phyloP scores from a whole-genome alignment of 2,329 filamentous ascomycete species.

The Byssochlamys sp. region DNA sequence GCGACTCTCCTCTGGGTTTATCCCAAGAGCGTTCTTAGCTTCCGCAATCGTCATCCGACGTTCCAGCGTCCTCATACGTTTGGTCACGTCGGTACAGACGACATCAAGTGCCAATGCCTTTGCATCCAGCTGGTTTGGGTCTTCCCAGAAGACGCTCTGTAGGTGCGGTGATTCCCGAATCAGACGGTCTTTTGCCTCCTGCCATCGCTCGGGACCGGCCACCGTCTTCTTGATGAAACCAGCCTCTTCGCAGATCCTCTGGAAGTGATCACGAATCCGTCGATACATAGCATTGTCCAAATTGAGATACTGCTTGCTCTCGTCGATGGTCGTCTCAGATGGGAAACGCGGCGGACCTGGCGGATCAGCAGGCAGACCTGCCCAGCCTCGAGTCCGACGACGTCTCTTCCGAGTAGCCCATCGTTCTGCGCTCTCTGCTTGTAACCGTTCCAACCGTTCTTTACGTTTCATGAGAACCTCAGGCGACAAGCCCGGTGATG shows the following conservation, averaged over 20 bases:
- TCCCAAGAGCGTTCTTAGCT: slow-evolving; percentile 60
- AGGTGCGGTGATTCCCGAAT: slow-evolving; percentile 57
- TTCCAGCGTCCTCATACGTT: slow-evolving; percentile 59
- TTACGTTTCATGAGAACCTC: slow-evolving; percentile 45
- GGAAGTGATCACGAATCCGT: slow-evolving; percentile 56
- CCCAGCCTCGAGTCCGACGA: slow-evolving; percentile 59
- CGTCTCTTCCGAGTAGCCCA: slow-evolving; percentile 58
- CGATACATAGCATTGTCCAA: slow-evolving; percentile 57
- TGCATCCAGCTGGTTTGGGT: slow-evolving; percentile 49
- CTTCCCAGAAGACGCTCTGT: slow-evolving; percentile 50
- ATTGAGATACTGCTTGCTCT: slow-evolving; percentile 60
- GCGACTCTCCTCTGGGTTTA: slow-evolving; percentile 60
- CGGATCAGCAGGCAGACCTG: slow-evolving; percentile 57
- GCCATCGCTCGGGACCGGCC: slow-evolving; percentile 64
- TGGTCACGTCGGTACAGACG: slow-evolving; percentile 72
- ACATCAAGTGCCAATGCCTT: slow-evolving; percentile 65
- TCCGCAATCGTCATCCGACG: slow-evolving; percentile 62
- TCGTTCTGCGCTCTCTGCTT: slow-evolving; percentile 52
- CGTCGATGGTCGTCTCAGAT: slow-evolving; percentile 72
- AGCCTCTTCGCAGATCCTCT: slow-evolving; percentile 58
- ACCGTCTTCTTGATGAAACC: slow-evolving; percentile 66
- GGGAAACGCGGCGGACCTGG: slow-evolving; percentile 64
- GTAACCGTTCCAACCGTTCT: slow-evolving; percentile 46
- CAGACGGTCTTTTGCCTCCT: slow-evolving; percentile 57
- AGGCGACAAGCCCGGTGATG: slow-evolving; percentile 30